phyloP scores from a whole-genome alignment of 2,329 filamentous ascomycete genomes.

The Fusarium tupiense region DNA sequence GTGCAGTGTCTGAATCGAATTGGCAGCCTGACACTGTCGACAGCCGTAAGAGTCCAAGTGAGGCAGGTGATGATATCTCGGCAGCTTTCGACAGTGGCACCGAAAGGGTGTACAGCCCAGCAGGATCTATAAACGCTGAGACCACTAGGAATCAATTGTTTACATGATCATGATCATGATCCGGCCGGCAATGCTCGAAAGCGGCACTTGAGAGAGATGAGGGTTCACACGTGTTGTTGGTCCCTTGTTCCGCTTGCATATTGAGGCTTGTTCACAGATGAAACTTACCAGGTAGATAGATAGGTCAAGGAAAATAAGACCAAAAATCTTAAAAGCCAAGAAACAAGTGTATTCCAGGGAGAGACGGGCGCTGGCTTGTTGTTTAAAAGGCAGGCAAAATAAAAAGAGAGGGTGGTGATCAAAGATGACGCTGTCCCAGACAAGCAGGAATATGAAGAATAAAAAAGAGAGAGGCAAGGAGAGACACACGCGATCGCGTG shows the following conservation, averaged over 20 bases:
- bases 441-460: constrained; percentile 9
- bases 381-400: constrained; percentile 7
- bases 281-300: constrained; percentile 29
- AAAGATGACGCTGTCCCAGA: constrained; percentile 31
- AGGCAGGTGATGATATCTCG: not conserved
- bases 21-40: constrained; percentile 2
- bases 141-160: constrained; percentile 15
- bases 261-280: constrained; percentile 2
- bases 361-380: constrained; percentile 4
- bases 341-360: constrained; percentile 10
- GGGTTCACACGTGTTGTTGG: not conserved
- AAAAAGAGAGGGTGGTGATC: constrained; percentile 26
- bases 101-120: not conserved
- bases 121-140: not conserved
- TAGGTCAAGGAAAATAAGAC: not conserved
- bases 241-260: constrained; percentile 15
- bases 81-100: not conserved
- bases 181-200: constrained; percentile 5
- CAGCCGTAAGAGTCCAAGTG: constrained; percentile 18
- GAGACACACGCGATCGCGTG: constrained; percentile 40
- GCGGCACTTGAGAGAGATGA: constrained; percentile 5
- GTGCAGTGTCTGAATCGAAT: not conserved
- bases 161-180: not conserved
- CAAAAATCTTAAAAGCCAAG: not conserved
- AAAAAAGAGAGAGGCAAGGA: constrained; percentile 17